Base-by-base conservation (phyloP, 495 filamentous ascomycete genomes). In the Neohortaea acidophila region DNA sequence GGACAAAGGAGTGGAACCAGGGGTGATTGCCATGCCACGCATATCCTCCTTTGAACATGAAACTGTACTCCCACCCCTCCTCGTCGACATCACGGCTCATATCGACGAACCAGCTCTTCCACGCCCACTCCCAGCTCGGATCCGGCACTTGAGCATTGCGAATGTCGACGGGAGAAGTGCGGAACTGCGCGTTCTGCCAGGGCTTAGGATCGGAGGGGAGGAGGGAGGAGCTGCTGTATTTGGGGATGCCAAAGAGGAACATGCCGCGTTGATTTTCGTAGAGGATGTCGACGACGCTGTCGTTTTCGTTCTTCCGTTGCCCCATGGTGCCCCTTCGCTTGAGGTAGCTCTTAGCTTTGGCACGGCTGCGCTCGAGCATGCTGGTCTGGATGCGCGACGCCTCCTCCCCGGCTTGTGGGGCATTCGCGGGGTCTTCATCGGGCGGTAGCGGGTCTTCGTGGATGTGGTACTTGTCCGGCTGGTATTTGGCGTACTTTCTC, bases 91-190 rank as follows among this genome's bases (percentile, higher is more conserved):
- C 75, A n/a, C 73, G 72, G 6, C 81, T 77, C 68, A 84, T 83
- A 52, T 99, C 86, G 17, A 94, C 75, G 46, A 81, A 84, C 91
- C 91, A 99, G 25, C 77, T 76, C 41, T 78, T 73, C 91, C 89
- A 99, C 3, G 70, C 78, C 89, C 89, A 97, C 58, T 79, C 72
- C 91, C 91, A 99, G 51, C 77, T 82, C 2, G 91, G 91, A 54
- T 96, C 91, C 0, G 91, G 89, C 2, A 91, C 66, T 54, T 96
- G 91, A 1, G 87, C 84, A 42, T 86, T 91, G 36, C 76, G 71
- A 42, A 93, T 91, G 53, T 89, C 72, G 43, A 91, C 89, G 13
- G 81, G 70, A 41, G 79, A 86, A 20, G 77, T 61, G 44, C 77
- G 74, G 39, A 74, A 69, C 25, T 68, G 70, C 1, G 22, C 64